Percentiles rank a stretch among this genome's conserved stretches.
Evolutionary conservation across 139 green algal genomes (phyloP).

Genomic region (Chlamydomonas sphaeroides): DNA sequence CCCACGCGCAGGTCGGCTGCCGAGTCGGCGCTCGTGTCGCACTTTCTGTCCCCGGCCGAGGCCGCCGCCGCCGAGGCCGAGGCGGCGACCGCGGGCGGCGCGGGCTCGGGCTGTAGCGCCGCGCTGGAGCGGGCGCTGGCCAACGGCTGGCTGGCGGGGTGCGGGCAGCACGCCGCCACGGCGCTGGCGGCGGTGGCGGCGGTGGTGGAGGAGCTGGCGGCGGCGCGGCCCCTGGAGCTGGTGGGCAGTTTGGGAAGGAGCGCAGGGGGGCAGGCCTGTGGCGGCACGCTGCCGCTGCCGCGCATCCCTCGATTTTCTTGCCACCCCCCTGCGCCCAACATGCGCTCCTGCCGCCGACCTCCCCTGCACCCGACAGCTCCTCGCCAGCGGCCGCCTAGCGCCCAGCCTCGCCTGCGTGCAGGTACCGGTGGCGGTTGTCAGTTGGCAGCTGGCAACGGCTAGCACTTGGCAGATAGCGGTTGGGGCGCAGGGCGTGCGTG

Average conservation of each 20-base stretch:
- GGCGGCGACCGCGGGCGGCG: not conserved
- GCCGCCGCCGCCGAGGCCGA: not conserved
- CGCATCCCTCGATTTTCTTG: too few species aligned
- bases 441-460: too few species aligned
- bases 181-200: not conserved
- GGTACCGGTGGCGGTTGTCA: too few species aligned
- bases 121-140: conserved; percentile 10
- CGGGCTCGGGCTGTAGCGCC: not conserved
- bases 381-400: conserved; percentile 17
- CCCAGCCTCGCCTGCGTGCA: not conserved
- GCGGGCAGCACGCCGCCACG: not conserved
- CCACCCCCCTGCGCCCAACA: too few species aligned
- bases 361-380: too few species aligned
- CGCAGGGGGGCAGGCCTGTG: too few species aligned
- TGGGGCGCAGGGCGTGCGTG: too few species aligned
- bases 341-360: too few species aligned
- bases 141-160: conserved; percentile 4
- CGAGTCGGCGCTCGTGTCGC: conserved; percentile 21
- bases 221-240: not conserved
- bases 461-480: too few species aligned
- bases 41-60: not conserved
- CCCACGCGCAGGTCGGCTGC: conserved; percentile 14
- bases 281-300: too few species aligned
- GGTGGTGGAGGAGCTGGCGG: conserved; percentile 5
- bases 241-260: too few species aligned